Evolutionary conservation across 2,329 filamentous ascomycete genomes (phyloP), one percentile per base, ranked within the genome.

Genomic region (Fusarium fujikuroi): DNA sequence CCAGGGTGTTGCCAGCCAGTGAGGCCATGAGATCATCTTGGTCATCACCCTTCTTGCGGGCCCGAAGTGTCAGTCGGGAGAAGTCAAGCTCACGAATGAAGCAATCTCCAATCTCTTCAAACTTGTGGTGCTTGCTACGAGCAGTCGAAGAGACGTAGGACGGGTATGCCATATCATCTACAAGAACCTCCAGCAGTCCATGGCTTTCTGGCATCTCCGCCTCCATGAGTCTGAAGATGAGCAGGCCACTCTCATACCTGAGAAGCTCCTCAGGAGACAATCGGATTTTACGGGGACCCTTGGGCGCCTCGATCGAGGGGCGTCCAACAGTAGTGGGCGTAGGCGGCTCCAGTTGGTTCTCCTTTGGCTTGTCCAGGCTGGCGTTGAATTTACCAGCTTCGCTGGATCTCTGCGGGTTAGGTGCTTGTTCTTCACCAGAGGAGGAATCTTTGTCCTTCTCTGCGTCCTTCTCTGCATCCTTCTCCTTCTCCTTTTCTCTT

Each of bases 11-110:
- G 40, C 95, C 96, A 44, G 91, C 91, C 69, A 99, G 85, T 74
- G 93, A 95, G 18, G 95, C 94, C 75, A 98, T 87, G 36, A 93
- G 91, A 72, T 94, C 87, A 47, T 97, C 92, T 59, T 92, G 89
- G 64, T 92, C 89, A 74, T 97, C 92, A 21, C 90, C 87, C 80
- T 95, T 94, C 78, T 95, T 93, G 47, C 94, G 91, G 53, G 98
- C 87, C 64, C 95, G 93, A 73, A 99, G 88, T 0, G 95, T 98
- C 66, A 99, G 90, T 74, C 92, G 93, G 7, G 96, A 99, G 77
- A 98, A 95, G 73, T 99, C 97, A n/a, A 99, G 88, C 82, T 99
- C 96, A 70, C 96, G 94, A 68, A 99, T 93, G 83, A 99, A 95
- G 60, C 95, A 96, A 82, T 99, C 96, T 54, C 95, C 95, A 78